Base-by-base conservation (phyloP, 2,329 filamentous ascomycete species). In the Cordyceps tenuipes region DNA sequence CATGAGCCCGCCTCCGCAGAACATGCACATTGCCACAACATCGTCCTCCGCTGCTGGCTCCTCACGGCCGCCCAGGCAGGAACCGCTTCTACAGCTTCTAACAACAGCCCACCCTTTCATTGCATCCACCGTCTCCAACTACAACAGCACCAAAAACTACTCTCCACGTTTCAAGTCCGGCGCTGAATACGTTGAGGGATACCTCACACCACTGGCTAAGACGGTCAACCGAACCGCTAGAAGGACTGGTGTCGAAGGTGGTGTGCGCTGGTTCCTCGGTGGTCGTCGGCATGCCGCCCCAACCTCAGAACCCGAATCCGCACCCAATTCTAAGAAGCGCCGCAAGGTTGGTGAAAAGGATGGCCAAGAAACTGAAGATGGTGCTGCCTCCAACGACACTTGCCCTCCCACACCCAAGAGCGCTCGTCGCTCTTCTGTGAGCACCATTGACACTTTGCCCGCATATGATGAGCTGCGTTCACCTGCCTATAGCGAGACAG, bases 151-250 rank as follows among this genome's bases (percentile, higher is more conserved):
- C 12, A 97, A 97, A 73, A 90, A 92, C 66, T 95, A 93, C 68
- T 95, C 91, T 1, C 91, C 93, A 0, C 83, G 89, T 2, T 90
- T 97, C 70, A 91, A 90, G 72, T 89, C 89, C n/a, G 85, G 91
- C 62, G 93, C 90, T 53, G 91, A 96, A 71, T 91, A 95, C 67
- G 86, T 97, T 21, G 93, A 97, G 72, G 87, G 90, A 51, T 93
- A 90, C 66, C 84, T 96, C 56, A 90, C 88, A 1, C 91, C 91
- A 1, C 85, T 97, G 57, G 90, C 90, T 57, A 94, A 90, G 68
- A 94, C 90, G 0, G 89, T 96, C 34, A 89, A 90, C 15, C 89
- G 85, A 0, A 89, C 96, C 6, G 88, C 91, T 34, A 84, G 90
- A 34, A 86, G 87, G 36, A 96, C 93, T 0, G 93, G 93, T 62